A percentile compares a stretch with the other conserved stretches of the same genome.
phyloP scores from a whole-genome alignment of 805 yeast species.

The Suhomyces emberorum region DNA sequence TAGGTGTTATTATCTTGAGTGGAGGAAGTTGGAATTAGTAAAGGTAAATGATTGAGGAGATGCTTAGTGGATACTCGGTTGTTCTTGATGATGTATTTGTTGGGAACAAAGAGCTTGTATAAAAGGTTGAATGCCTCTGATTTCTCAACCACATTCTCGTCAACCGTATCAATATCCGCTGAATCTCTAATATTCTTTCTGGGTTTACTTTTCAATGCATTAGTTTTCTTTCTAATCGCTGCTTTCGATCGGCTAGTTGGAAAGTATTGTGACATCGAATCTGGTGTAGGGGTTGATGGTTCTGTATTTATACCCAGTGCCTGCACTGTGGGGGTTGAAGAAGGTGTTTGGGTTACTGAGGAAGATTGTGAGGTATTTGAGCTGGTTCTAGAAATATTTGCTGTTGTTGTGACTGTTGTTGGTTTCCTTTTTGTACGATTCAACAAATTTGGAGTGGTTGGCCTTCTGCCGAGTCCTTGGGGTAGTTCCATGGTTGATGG shows the following conservation, averaged over 20 bases:
- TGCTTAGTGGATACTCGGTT: constrained; percentile 24
- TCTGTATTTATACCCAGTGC: constrained; percentile 1
- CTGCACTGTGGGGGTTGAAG: neutral
- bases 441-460: constrained; percentile 1
- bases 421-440: constrained; percentile 1
- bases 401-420: constrained; percentile 6
- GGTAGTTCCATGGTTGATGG: neutral
- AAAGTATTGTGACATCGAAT: neutral
- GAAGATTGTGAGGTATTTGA: too few species aligned
- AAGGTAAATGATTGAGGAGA: constrained; percentile 27
- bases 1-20: constrained; percentile 9
- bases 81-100: constrained; percentile 28
- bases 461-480: neutral
- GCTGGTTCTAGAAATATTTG: constrained; percentile 3
- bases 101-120: constrained; percentile 33
- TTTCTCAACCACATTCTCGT: neutral
- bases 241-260: neutral
- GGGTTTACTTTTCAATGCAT: constrained; percentile 2
- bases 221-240: neutral
- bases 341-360: too few species aligned
- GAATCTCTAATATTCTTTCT: neutral
- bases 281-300: neutral
- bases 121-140: constrained; percentile 33
- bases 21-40: constrained; percentile 17
- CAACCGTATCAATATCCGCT: neutral